Base-by-base conservation (phyloP, 805 yeast genomes). In the Candida cerambycidarum region DNA sequence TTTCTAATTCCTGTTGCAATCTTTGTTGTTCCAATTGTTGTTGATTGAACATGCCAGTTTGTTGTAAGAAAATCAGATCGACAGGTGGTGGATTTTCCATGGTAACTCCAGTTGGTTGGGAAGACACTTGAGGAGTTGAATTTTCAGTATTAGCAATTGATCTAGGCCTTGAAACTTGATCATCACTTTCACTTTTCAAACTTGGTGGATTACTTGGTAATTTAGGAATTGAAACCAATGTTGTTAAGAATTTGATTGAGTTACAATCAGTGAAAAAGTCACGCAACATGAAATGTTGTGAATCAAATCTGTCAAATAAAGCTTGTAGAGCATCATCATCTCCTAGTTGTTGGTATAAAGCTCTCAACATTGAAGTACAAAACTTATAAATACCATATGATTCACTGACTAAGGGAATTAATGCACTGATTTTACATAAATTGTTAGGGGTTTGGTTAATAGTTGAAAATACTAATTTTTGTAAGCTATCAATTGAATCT, bases 341-440 rank as follows among this genome's bases (percentile, higher is more conserved):
- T 44, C 83, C 81, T 48, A 85, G 77, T 53, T 87, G 75, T 54
- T 79, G 79, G 56, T 85, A 79, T 80, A 92, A 74, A 0, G 95
- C 97, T 51, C 96, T 78, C 45, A 92, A 68, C 98, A 92, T 90
- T 8, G 95, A 83, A 2, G 88, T 85, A 44, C 85, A 69, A 55
- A 92, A 92, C 62, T 89, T 86, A 64, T 89, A 88, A 44, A 92
- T 89, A 34, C 98, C 98, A 57, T 88, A 90, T 2, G 95, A 79
- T 62, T 92, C 99, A 5, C 92, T 78, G 41, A 92, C 88, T 63
- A 90, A 71, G 2, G 97, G 97, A 28, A 92, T 93, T 50, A 92
- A 69, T 0, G 96, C 89, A 48, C 93, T 79, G 13, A 88, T 84
- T 50, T 85, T 83, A 63, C 95, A 88, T 53, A 92, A 92, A 46